Conservation (phyloP, 371 early-diverging fungal genomes). For the Basidiobolus heterosporus region DNA sequence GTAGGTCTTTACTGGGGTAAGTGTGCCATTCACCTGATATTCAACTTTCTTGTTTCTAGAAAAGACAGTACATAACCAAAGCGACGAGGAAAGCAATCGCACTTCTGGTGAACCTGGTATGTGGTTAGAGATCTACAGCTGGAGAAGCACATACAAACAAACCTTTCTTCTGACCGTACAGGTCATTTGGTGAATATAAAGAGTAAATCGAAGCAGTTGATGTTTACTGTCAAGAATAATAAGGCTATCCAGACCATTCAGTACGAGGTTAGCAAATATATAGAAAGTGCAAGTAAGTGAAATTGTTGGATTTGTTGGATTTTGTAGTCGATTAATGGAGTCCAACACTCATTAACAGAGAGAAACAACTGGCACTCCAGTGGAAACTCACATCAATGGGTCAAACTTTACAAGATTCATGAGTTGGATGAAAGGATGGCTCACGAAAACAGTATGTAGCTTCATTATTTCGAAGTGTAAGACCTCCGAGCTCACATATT, state of each 20-base stretch:
- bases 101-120: slow-evolving; percentile 12
- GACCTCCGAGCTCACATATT: neutral
- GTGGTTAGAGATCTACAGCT: neutral
- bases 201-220: neutral
- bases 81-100: slow-evolving; percentile 18
- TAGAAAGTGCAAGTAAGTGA: neutral
- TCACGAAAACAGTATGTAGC: no score
- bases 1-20: slow-evolving; percentile 6
- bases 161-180: neutral
- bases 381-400: slow-evolving; percentile 20
- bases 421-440: neutral
- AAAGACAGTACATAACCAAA: slow-evolving; percentile 1
- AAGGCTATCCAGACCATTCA: neutral
- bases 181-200: neutral
- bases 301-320: neutral
- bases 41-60: neutral
- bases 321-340: neutral
- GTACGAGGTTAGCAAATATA: neutral
- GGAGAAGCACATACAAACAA: neutral
- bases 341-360: slow-evolving; percentile 8
- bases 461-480: neutral
- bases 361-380: slow-evolving; percentile 17
- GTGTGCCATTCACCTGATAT: no score
- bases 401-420: slow-evolving; percentile 14
- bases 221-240: neutral